Evolutionary conservation across 805 yeast species (phyloP), one percentile per base, ranked within the genome.

Genomic region (Nakazawaea ernobii): DNA sequence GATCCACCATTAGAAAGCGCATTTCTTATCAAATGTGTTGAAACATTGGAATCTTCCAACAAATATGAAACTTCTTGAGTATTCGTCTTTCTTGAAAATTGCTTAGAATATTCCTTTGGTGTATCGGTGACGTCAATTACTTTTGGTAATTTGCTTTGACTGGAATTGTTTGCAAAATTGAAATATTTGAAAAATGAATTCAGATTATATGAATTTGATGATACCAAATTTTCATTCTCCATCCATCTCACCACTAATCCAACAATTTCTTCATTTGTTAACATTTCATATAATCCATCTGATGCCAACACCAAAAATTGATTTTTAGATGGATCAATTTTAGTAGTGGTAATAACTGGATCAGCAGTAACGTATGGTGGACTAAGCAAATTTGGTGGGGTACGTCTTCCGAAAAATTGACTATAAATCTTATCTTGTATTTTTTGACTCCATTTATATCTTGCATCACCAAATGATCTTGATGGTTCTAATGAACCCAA

Each of bases 311-410:
- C 96, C 62, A 94, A 68, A 58, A 94, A 94, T 60, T 89, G 94
- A 54, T 86, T 82, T 53, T 83, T 79, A 17, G 74, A 70, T 1
- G 90, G 84, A 43, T 75, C 74, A 43, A 91, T 76, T 58, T 82
- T 80, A 10, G 91, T 84, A 2, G 96, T 82, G 2, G 96, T 85
- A 26, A 91, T 74, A 28, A 86, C 95, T 0, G 99, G 99, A 62
- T 85, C 91, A 0, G 99, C 98, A 1, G 99, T 94, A 33, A 94
- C 97, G 63, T 94, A 94, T 0, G 99, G 99, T 3, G 99, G 99
- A 1, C 97, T 84, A 50, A 81, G 71, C 51, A 88, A 74, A 55
- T 80, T 77, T 45, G 79, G 77, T 30, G 95, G 95, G 24, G 86
- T 77, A 49, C 77, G 68, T 60, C 92, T 77, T 32, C 96, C 95